A percentile compares a stretch with the other conserved stretches of the same genome.
Conservation (phyloP, 1,139 yeast genomes). For the Yamadazyma triangularis region DNA sequence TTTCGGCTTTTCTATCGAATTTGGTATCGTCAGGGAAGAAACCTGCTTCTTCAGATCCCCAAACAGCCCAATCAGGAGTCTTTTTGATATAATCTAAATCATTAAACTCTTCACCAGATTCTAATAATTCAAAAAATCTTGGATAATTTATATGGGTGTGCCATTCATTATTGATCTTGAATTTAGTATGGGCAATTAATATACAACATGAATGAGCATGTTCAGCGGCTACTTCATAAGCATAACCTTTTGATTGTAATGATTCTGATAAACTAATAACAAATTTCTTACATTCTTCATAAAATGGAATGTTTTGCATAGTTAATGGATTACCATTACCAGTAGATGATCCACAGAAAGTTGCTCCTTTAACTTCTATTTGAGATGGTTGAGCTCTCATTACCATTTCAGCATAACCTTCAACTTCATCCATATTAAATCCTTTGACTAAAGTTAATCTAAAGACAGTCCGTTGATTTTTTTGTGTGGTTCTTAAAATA, state of each 20-base stretch:
- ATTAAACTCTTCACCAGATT: constrained; percentile 59
- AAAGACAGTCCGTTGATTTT: constrained; percentile 86
- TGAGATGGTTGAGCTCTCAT: constrained; percentile 79
- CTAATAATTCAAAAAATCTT: constrained; percentile 66
- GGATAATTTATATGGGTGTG: constrained; percentile 85
- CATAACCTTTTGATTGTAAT: constrained; percentile 56
- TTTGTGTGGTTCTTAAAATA: constrained; percentile 65
- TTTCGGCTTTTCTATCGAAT: constrained; percentile 65
- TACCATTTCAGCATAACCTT: constrained; percentile 88
- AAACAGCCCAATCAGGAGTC: constrained; percentile 89
- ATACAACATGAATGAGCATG: constrained; percentile 96
- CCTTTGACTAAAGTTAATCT: constrained; percentile 89
- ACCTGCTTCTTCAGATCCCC: constrained; percentile 84
- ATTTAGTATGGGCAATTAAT: constrained; percentile 71
- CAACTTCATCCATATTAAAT: constrained; percentile 77
- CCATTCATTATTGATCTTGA: constrained; percentile 73
- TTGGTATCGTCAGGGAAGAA: constrained; percentile 82
- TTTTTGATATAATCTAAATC: constrained; percentile 77
- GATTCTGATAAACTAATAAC: constrained; percentile 60
- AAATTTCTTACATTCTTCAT: constrained; percentile 80
- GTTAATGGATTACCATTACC: constrained; percentile 87
- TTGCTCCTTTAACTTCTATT: constrained; percentile 91
- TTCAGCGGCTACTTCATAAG: constrained; percentile 86
- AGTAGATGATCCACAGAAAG: constrained; percentile 81
- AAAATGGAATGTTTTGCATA: constrained; percentile 93